Evolutionary conservation across 2,329 filamentous ascomycete species (phyloP).

Genomic region (Pseudopyricularia javanii): DNA sequence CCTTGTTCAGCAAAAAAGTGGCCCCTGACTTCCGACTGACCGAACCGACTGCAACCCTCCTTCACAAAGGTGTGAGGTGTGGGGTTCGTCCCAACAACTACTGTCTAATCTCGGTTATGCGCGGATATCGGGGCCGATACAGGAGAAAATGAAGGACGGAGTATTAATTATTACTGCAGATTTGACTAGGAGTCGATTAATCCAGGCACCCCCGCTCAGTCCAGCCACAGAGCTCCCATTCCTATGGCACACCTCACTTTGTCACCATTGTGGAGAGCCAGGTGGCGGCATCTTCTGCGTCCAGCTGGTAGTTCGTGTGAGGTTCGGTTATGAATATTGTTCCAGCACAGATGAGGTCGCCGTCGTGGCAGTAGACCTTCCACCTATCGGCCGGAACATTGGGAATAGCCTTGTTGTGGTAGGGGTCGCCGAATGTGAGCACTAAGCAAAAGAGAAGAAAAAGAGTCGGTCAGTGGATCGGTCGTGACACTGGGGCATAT

Average conservation of each 20-base stretch:
- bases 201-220: no score
- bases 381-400: neutral
- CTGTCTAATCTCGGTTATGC: no score
- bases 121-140: no score
- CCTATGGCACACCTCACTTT: no score
- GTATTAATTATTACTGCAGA: no score
- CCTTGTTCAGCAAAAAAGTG: no score
- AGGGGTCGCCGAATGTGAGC: neutral
- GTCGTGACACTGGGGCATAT: neutral
- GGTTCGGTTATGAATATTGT: neutral
- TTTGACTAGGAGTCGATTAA: no score
- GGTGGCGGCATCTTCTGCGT: neutral
- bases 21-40: no score
- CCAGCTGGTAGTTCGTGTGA: neutral
- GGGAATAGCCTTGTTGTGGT: neutral
- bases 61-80: no score
- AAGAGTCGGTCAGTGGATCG: neutral
- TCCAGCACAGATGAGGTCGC: neutral
- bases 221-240: neutral
- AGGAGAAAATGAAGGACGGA: no score
- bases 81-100: no score
- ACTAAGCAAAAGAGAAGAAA: neutral
- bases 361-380: neutral
- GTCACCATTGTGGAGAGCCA: constrained; percentile 1
- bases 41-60: no score